Percentiles rank a stretch among this genome's conserved stretches.
Conservation (phyloP, 2,329 filamentous ascomycete genomes). For the Endocalyx cinctus region DNA sequence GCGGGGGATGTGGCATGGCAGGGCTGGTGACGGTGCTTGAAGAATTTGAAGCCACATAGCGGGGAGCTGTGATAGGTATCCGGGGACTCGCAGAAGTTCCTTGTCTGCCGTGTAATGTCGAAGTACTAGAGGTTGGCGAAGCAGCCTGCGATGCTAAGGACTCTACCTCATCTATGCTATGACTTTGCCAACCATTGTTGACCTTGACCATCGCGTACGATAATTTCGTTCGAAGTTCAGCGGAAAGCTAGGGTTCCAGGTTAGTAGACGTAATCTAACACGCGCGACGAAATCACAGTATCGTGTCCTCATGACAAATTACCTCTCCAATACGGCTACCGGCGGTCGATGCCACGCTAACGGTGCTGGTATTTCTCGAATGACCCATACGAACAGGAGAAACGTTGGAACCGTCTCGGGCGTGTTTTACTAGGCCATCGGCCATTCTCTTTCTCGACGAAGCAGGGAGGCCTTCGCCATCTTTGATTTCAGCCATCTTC, state of each 20-base stretch:
- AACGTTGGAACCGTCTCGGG: slow-evolving; percentile 33
- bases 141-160: slow-evolving; percentile 64
- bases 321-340: slow-evolving; percentile 76
- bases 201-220: slow-evolving; percentile 95
- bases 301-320: too few species aligned
- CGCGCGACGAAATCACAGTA: slow-evolving; percentile 7
- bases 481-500: slow-evolving; percentile 37
- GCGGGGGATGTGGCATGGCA: slow-evolving; percentile 15
- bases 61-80: slow-evolving; percentile 32
- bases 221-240: slow-evolving; percentile 73
- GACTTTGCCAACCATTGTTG: slow-evolving; percentile 80
- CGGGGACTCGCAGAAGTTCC: slow-evolving; percentile 53
- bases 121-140: slow-evolving; percentile 57
- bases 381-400: slow-evolving; percentile 52
- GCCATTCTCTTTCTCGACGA: slow-evolving; percentile 68
- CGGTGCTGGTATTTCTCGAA: slow-evolving; percentile 66
- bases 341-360: slow-evolving; percentile 56
- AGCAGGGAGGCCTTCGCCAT: slow-evolving; percentile 26
- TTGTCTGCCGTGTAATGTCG: slow-evolving; percentile 48
- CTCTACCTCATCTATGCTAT: slow-evolving; percentile 74
- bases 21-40: slow-evolving; percentile 27
- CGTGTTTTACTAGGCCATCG: slow-evolving; percentile 65
- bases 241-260: slow-evolving; percentile 21
- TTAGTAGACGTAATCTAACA: slow-evolving; percentile 15
- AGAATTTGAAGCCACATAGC: slow-evolving; percentile 24